Conservation (phyloP, 2,329 filamentous ascomycete genomes). For the Fusarium cicatricum region DNA sequence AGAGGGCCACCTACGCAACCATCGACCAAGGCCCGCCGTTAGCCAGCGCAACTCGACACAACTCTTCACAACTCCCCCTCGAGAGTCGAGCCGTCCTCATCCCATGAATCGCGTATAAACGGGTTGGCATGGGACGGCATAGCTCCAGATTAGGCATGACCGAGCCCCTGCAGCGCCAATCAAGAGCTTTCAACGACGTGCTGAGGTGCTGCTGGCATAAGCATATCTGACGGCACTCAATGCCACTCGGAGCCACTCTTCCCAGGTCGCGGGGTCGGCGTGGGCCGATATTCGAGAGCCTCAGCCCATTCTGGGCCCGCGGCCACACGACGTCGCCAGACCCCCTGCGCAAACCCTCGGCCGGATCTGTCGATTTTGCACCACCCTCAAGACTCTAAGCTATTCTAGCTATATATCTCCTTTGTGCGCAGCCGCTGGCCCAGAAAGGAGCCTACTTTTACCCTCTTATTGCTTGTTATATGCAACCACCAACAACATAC, state of each 20-base stretch:
- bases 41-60: conserved; percentile 15
- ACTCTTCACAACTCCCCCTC: background rate
- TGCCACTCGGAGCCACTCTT: conserved; percentile 14
- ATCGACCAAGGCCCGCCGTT: conserved; percentile 8
- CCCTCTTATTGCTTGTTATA: conserved; percentile 29
- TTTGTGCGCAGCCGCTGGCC: conserved; percentile 35
- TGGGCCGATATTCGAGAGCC: conserved; percentile 48
- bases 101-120: conserved; percentile 12
- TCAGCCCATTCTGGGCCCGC: conserved; percentile 49
- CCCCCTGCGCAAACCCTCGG: conserved; percentile 40
- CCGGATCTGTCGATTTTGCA: conserved; percentile 44
- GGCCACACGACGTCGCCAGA: conserved; percentile 48
- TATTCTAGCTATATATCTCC: conserved; percentile 41
- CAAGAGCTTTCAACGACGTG: conserved; percentile 7
- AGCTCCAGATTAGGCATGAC: conserved; percentile 25
- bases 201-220: conserved; percentile 36
- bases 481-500: conserved; percentile 16
- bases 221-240: conserved; percentile 42
- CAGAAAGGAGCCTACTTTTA: conserved; percentile 22
- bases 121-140: conserved; percentile 14
- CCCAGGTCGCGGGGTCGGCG: conserved; percentile 43
- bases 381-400: conserved; percentile 8
- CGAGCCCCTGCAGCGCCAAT: conserved; percentile 23
- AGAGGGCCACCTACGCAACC: conserved; percentile 15
- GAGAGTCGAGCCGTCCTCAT: conserved; percentile 11